Conservation (phyloP, 208 protist genomes). For the Crithidia expoeki region DNA sequence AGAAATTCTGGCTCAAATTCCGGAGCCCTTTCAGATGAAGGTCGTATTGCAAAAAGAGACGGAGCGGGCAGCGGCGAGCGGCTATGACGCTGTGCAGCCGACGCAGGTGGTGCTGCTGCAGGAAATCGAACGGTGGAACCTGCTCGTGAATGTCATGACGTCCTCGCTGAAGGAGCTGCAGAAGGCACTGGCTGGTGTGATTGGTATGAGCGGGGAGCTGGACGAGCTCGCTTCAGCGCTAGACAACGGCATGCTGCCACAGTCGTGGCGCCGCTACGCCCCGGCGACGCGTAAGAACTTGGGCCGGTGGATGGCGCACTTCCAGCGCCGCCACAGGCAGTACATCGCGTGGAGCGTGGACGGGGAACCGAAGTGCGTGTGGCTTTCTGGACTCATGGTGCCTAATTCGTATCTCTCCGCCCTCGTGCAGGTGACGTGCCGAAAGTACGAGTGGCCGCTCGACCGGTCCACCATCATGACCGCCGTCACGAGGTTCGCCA, state of each 20-base stretch:
- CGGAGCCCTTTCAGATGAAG: constrained; percentile 91
- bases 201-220: constrained; percentile 97
- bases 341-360: constrained; percentile 95
- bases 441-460: constrained; percentile 97
- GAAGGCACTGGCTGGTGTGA: constrained; percentile 95
- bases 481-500: constrained; percentile 87
- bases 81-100: constrained; percentile 82
- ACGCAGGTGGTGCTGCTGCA: constrained; percentile 98
- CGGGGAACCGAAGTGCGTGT: constrained; percentile 98
- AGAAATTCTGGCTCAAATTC: constrained; percentile 93
- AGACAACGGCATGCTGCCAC: constrained; percentile 95
- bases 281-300: constrained; percentile 97
- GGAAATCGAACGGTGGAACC: constrained; percentile 99
- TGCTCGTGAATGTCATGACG: constrained; percentile 90
- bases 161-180: constrained; percentile 95
- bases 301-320: constrained; percentile 96
- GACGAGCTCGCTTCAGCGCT: constrained; percentile 94
- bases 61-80: constrained; percentile 59
- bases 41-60: constrained; percentile 78
- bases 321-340: constrained; percentile 92
- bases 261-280: constrained; percentile 91
- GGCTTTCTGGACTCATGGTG: constrained; percentile 99
- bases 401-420: constrained; percentile 98
- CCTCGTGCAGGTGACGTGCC: constrained; percentile 98
- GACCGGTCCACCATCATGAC: constrained; percentile 97